Evolutionary conservation across 2,329 filamentous ascomycete species (phyloP), one percentile per base, ranked within the genome.

Genomic region (Keithomyces neogunnii): DNA sequence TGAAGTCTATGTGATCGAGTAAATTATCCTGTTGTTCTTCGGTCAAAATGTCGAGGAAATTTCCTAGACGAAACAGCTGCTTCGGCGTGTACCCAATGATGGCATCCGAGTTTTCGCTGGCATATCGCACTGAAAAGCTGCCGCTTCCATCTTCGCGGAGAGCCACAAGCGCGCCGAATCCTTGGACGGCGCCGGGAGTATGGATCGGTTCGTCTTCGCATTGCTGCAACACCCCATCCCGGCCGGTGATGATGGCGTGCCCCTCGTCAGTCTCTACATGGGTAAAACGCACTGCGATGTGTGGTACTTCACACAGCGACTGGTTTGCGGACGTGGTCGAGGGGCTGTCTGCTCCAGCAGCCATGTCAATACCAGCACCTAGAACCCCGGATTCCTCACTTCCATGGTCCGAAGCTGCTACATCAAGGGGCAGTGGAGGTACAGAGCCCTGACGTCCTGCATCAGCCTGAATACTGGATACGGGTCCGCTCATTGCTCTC

Each of bases 141-240:
- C 85, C 85, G 38, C 86, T 83, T 0, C 70, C 63, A 50, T 88
- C 82, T 63, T 91, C 86, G 50, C 84, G 79, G 26, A 96, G 66
- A 0, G 85, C 89, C 33, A 96, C 61, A 29, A 96, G 71, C 3
- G 88, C 74, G 1, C 90, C 90, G 59, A 95, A 96, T 1, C 80
- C 76, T 64, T 96, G 90, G 1, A 91, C 71, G 1, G 88, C 87
- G 35, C 89, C 89, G 1, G 90, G 90, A 1, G 89, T 85, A 57
- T 92, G 89, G 30, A 96, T 95, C 0, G 90, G 89, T 61, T 96
- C 90, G 61, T 96, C 90, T 66, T 96, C 90, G 62, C 90, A 96
- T 49, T 82, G 79, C 63, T 95, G 87, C 44, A 93, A 70, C 1
- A 77, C 80, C 2, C 82, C 85, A 49, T 89, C 83, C 51, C 86